phyloP scores from a whole-genome alignment of 257 asterid species.

The Fraxinus anomala region DNA sequence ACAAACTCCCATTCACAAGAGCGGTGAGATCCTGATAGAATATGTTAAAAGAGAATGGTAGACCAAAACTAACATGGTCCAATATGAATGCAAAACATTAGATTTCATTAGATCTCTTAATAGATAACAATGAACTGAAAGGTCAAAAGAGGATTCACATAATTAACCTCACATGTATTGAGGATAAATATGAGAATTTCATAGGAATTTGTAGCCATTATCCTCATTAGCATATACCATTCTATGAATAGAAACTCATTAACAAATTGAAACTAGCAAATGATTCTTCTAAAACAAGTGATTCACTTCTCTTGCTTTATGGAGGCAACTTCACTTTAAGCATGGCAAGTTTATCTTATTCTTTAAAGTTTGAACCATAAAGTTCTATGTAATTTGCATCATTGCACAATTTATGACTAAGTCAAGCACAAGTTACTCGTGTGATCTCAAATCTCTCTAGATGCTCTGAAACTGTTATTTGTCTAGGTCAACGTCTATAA shows the following conservation, averaged over 20 bases:
- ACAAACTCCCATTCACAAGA: not conserved
- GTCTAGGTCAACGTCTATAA: not conserved
- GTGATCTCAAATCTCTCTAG: not conserved
- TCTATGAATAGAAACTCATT: not conserved
- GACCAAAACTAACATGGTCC: not conserved
- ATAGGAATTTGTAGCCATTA: not conserved
- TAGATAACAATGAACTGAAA: not conserved
- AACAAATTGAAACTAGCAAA: not conserved
- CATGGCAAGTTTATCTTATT: not conserved
- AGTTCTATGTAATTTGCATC: not conserved
- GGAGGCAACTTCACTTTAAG: not conserved
- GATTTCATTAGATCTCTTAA: not conserved
- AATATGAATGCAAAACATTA: not conserved
- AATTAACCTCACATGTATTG: not conserved
- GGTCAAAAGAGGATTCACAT: not conserved
- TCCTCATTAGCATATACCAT: not conserved
- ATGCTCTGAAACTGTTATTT: not conserved
- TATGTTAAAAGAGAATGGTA: not conserved
- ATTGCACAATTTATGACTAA: not conserved
- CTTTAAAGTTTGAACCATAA: not conserved
- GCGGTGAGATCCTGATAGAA: not conserved
- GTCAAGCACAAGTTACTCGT: not conserved
- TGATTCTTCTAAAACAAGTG: not conserved
- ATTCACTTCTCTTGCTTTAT: not conserved
- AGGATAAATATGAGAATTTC: not conserved